Conservation (phyloP, 2,329 filamentous ascomycete genomes). For the Fusarium sulawesiense region DNA sequence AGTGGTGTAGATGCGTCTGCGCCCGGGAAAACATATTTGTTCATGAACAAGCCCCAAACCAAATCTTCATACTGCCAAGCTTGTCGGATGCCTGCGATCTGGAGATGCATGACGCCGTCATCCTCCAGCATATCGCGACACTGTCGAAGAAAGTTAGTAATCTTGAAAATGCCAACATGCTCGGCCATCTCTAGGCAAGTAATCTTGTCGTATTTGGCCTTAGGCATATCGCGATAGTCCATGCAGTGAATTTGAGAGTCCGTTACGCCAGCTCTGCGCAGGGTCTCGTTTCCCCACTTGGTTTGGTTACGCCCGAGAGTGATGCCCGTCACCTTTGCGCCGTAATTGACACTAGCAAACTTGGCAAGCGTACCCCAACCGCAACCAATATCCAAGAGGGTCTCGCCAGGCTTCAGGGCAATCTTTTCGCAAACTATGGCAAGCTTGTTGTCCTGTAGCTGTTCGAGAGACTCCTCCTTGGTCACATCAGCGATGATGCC, state of each 20-base stretch:
- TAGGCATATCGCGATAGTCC: slow-evolving; percentile 93
- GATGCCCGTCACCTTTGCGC: slow-evolving; percentile 83
- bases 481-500: slow-evolving; percentile 88
- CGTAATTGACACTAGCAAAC: slow-evolving; percentile 90
- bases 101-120: slow-evolving; percentile 91
- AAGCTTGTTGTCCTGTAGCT: slow-evolving; percentile 96
- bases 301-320: slow-evolving; percentile 95
- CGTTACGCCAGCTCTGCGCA: slow-evolving; percentile 79
- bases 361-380: slow-evolving; percentile 94
- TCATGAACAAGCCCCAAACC: slow-evolving; percentile 97
- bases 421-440: slow-evolving; percentile 95
- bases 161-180: slow-evolving; percentile 91
- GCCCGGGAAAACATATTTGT: slow-evolving; percentile 98
- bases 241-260: slow-evolving; percentile 92
- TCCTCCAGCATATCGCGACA: slow-evolving; percentile 94
- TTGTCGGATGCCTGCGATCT: slow-evolving; percentile 91
- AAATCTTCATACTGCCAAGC: slow-evolving; percentile 96
- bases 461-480: slow-evolving; percentile 86
- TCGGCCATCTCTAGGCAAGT: slow-evolving; percentile 97
- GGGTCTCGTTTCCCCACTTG: slow-evolving; percentile 89
- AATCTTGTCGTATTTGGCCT: slow-evolving; percentile 88
- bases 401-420: slow-evolving; percentile 80
- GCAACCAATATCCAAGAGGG: slow-evolving; percentile 89
- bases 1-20: slow-evolving; percentile 93
- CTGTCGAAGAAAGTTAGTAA: slow-evolving; percentile 81